Evolutionary conservation across 2,329 filamentous ascomycete species (phyloP), one percentile per base, ranked within the genome.

Genomic region (Beauveria sp.): DNA sequence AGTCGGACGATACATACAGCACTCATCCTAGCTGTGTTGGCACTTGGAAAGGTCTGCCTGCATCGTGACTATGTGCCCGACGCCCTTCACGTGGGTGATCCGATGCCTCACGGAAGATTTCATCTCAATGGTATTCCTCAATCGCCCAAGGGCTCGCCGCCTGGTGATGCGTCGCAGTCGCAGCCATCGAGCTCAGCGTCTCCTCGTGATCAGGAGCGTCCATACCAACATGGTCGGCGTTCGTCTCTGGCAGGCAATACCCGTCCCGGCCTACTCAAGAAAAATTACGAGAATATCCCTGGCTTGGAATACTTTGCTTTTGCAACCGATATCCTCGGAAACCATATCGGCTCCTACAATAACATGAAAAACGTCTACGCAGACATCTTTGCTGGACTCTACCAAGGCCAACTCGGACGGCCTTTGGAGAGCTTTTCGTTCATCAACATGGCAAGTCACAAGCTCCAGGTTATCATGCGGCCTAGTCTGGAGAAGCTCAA

Each of bases 271-370:
- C 69, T 67, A 14, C 59, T 75, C 34, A 75, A 75, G 64, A 76
- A 76, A 66, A 96, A 96, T 69, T 80, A 94, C 55, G 92, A 97
- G 68, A 82, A 89, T 7, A 89, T 97, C 63, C 93, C 94, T 0
- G 94, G 94, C 0, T 77, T 97, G 62, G 89, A 92, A 34, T 97
- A 97, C 71, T 97, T 92, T 71, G 89, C 90, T 1, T 87, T 90
- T 63, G 93, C 92, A 2, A 88, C 88, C 1, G 89, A 94, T 63
- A 96, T 97, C 43, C 77, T 97, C 18, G 92, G 92, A 5, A 89
- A 89, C 62, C 86, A 94, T 55, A 81, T 86, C 41, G 92, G 90
- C 14, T 89, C 89, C 1, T 90, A 88, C 63, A 89, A 89, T 47
- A 89, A 90, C 48, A 79, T 97, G 62, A 87, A 89, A 65, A 89